Evolutionary conservation across 805 yeast species (phyloP), one percentile per base, ranked within the genome.

Genomic region (Hanseniaspora nectarophila): DNA sequence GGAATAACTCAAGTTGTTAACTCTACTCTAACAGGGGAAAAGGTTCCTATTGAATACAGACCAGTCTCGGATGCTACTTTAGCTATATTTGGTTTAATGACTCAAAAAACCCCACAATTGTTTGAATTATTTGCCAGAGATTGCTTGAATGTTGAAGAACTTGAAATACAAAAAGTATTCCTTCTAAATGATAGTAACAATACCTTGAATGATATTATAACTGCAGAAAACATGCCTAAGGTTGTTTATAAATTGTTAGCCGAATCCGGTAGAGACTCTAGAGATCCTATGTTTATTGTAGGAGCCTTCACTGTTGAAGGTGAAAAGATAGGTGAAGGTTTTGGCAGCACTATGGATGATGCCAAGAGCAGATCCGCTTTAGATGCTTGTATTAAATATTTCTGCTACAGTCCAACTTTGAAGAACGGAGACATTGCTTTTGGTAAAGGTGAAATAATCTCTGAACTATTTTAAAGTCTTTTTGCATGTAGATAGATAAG

Each of bases 291-390:
- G 35, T 92, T 78, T 59, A 83, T 90, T 13, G 95, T 90, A 32
- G 97, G 96, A 47, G 92, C 86, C 1, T 92, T 88, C 66, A 74
- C 84, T 54, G 97, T 96, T 33, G 73, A 73, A 13, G 55, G 46
- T 28, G 78, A 79, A 57, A 81, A 86, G 67, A 72, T 92, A 52
- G 96, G 97, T 48, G 97, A 92, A 67, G 96, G 96, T 39, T 87
- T 84, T 63, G 99, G 97, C 34, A 73, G 94, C 6, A 84, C 95
- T 28, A 71, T 92, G 60, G 78, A 76, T 57, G 97, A 92, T 69
- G 96, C 97, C 33, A 85, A 88, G 68, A 83, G 87, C 38, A 79
- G 95, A 67, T 92, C 96, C 33, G 85, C 88, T 50, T 94, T 88
- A 32, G 83, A 84, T 66, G 89, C 97, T 32, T 77, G 92, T 64